These are phyloP conservation scores for Apiotrichum veenhuisii DNA, from an alignment of 1,284 basidiomycete genomes.

Conservation along the genomic window DNA sequence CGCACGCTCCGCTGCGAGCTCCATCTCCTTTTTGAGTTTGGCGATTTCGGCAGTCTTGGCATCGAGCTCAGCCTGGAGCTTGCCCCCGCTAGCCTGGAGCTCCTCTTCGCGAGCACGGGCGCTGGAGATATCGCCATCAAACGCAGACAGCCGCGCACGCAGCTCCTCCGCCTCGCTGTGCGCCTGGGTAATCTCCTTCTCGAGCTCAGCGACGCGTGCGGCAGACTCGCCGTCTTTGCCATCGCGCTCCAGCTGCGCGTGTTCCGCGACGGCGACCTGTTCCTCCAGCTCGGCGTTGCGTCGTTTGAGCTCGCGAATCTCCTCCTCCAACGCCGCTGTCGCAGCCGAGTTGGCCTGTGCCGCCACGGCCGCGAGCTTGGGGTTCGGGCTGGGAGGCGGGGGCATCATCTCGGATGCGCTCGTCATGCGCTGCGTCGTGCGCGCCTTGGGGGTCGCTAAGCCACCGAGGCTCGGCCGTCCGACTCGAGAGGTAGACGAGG, in stretches of 20 bases:
- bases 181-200: constrained; percentile 29
- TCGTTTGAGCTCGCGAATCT: constrained; percentile 34
- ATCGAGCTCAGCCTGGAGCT: constrained; percentile 28
- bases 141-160: constrained; percentile 28
- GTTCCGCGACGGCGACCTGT: constrained; percentile 13
- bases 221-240: background rate
- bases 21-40: constrained; percentile 42
- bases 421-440: constrained; percentile 19
- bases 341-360: constrained; percentile 14
- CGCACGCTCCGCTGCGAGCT: constrained; percentile 38
- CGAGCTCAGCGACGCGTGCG: constrained; percentile 19
- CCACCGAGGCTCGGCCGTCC: constrained; percentile 42
- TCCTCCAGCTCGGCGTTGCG: constrained; percentile 39
- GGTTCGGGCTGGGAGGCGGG: constrained; percentile 46
- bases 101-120: constrained; percentile 35
- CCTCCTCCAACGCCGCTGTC: constrained; percentile 37
- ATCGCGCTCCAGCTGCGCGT: constrained; percentile 1
- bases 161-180: constrained; percentile 33
- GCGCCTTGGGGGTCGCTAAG: constrained; percentile 40
- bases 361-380: constrained; percentile 31
- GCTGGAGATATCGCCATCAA: constrained; percentile 40
- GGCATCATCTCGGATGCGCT: constrained; percentile 45
- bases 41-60: constrained; percentile 33
- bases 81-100: constrained; percentile 32
- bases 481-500: background rate